These are phyloP conservation scores for Hamamelis virginiana DNA, from an alignment of 164 flowering plant genomes.

Conservation along the genomic window DNA sequence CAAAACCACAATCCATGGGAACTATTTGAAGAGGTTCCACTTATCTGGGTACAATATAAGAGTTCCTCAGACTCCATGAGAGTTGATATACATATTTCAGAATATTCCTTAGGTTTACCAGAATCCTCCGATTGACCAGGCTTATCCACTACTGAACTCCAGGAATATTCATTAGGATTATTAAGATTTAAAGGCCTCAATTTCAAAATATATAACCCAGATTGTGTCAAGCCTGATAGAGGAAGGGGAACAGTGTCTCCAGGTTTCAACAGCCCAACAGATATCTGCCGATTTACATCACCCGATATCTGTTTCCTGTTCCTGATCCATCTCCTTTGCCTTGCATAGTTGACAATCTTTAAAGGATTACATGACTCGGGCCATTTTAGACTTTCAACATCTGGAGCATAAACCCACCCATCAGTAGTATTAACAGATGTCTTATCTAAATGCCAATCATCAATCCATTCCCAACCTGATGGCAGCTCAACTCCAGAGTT, in stretches of 20 bases:
- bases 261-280: constrained; percentile 64
- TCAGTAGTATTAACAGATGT: constrained; percentile 53
- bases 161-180: constrained; percentile 51
- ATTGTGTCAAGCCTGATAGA: constrained; percentile 48
- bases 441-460: constrained; percentile 79
- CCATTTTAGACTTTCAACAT: constrained; percentile 61
- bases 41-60: constrained; percentile 49
- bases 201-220: constrained; percentile 47
- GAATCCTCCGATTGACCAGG: constrained; percentile 25
- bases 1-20: constrained; percentile 70
- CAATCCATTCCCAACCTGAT: constrained; percentile 76
- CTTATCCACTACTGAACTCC: constrained; percentile 70
- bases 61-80: constrained; percentile 71
- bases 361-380: constrained; percentile 51
- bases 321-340: constrained; percentile 84
- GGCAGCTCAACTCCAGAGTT: constrained; percentile 44
- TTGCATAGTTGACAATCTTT: constrained; percentile 52
- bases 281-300: constrained; percentile 37
- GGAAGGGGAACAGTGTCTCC: constrained; percentile 83
- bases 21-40: constrained; percentile 61
- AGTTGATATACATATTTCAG: constrained; percentile 64
- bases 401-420: constrained; percentile 90
- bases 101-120: constrained; percentile 24
- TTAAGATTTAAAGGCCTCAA: constrained; percentile 50
- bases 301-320: constrained; percentile 40